These are phyloP conservation scores for Helichrysum umbraculigerum DNA, from an alignment of 129 eudicot genomes.

Conservation along the genomic window DNA sequence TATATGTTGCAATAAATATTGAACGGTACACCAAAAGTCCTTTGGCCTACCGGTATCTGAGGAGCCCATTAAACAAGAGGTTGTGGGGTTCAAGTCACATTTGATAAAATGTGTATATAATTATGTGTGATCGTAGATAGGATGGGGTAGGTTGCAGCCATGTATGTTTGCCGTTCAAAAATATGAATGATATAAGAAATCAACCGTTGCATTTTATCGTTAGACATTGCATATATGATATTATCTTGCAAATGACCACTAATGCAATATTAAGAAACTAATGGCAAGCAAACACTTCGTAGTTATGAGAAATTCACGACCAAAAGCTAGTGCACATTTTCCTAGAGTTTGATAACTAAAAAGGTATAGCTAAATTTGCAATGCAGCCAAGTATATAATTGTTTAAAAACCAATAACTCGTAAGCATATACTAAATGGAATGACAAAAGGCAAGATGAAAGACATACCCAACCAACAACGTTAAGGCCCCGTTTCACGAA, in stretches of 20 bases:
- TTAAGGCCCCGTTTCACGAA: conserved; percentile 82
- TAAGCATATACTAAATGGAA: not conserved
- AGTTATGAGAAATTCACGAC: not conserved
- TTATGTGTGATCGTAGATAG: no score
- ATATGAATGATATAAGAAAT: no score
- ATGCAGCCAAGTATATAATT: not conserved
- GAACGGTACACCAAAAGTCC: not conserved
- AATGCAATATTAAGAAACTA: not conserved
- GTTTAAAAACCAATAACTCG: not conserved
- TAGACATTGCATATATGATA: no score
- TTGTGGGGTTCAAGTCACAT: no score
- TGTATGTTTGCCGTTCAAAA: no score
- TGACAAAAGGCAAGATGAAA: not conserved
- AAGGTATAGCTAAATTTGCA: not conserved
- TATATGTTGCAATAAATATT: not conserved
- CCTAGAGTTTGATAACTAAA: not conserved
- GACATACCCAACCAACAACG: conserved; percentile 95
- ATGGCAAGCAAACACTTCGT: not conserved
- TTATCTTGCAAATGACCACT: not conserved
- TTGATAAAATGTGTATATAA: no score
- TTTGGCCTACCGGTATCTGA: no score
- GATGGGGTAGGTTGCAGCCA: no score
- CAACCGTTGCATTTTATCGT: no score
- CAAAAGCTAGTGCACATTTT: not conserved
- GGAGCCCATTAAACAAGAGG: no score